Evolutionary conservation across 306 rosid species (phyloP).

Genomic region (Rosa persica): DNA sequence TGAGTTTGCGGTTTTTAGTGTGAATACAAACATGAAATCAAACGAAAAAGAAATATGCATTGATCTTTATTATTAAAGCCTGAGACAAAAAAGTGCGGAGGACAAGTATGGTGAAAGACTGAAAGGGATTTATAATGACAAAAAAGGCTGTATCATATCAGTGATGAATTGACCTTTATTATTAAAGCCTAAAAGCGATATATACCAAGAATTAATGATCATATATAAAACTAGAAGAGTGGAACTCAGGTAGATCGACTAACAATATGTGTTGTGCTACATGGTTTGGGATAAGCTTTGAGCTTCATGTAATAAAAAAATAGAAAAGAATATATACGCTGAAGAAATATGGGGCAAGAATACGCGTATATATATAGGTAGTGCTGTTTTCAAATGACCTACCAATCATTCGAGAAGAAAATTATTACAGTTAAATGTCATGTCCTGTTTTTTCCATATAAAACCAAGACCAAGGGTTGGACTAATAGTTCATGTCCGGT

Average conservation of each 20-base stretch:
- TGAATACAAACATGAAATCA: constrained; percentile 6
- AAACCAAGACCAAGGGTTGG: background rate
- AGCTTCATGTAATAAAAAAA: background rate
- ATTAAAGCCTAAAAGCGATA: background rate
- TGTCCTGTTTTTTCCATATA: background rate
- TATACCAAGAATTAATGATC: background rate
- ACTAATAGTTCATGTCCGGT: background rate
- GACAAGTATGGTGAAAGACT: constrained; percentile 12
- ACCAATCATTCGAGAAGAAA: background rate
- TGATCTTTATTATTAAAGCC: background rate
- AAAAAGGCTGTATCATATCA: constrained; percentile 9
- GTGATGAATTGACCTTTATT: background rate
- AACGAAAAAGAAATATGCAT: background rate
- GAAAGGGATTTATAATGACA: constrained; percentile 12
- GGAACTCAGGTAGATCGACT: background rate
- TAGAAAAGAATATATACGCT: background rate
- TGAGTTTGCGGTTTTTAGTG: constrained; percentile 13
- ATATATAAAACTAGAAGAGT: background rate
- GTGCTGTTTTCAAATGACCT: background rate
- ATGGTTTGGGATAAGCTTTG: background rate
- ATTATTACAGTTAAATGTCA: background rate
- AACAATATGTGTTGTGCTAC: background rate
- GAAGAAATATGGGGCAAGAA: background rate
- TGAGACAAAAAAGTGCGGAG: constrained; percentile 2
- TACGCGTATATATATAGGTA: background rate